Conservation (phyloP, 169 alveolate genomes). For the Eimeria acervulina region DNA sequence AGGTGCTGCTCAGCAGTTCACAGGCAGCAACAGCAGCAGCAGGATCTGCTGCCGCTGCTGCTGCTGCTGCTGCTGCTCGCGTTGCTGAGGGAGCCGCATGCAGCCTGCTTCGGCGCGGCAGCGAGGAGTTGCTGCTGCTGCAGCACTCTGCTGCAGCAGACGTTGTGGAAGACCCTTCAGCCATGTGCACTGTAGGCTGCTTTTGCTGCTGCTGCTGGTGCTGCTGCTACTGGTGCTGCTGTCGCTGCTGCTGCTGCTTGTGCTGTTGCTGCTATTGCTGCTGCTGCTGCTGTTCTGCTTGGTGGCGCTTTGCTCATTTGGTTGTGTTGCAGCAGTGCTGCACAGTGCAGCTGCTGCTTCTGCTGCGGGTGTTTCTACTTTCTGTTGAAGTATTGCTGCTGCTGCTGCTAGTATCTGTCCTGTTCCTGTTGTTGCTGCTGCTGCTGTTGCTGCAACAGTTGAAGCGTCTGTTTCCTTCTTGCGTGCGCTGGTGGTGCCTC, state of each 20-base stretch:
- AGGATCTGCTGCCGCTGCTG: no score
- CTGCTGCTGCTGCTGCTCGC: conserved; percentile 55
- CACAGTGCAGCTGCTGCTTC: background rate
- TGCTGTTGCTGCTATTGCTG: background rate
- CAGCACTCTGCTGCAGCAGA: conserved; percentile 13
- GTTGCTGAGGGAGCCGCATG: conserved; percentile 28
- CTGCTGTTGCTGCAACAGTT: background rate
- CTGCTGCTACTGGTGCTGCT: background rate
- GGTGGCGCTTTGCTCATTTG: background rate
- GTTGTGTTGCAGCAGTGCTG: conserved; percentile 9
- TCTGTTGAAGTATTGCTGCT: background rate
- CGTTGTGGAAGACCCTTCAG: no score
- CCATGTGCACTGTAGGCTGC: background rate
- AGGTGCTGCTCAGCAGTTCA: no score
- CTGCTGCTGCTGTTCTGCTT: background rate
- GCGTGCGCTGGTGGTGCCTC: background rate
- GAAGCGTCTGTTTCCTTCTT: background rate
- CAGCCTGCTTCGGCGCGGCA: conserved; percentile 7
- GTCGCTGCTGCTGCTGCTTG: background rate
- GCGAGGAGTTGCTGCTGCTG: conserved; percentile 49
- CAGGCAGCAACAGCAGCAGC: background rate
- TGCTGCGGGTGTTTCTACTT: background rate
- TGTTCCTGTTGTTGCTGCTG: conserved; percentile 19
- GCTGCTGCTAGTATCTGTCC: background rate
- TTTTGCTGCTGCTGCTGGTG: conserved; percentile 17